Evolutionary conservation across 2,329 filamentous ascomycete genomes (phyloP), one percentile per base, ranked within the genome.

Genomic region (Colletotrichum salicis): DNA sequence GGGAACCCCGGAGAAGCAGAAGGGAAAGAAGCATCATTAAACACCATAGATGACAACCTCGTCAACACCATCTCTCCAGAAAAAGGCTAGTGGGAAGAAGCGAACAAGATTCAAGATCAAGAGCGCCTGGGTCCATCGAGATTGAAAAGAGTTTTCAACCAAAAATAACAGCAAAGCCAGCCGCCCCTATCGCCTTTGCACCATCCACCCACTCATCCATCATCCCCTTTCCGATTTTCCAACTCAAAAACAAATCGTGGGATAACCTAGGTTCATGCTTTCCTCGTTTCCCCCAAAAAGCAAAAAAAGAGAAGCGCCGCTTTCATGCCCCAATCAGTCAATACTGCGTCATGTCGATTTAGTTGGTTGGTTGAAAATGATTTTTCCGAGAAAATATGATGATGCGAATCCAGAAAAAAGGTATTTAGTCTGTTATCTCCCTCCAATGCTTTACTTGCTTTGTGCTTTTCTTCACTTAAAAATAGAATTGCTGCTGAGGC

Each of bases 401-500:
- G 37, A 29, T 24, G 15, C 15, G 13, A 15, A 41, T 22, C 33
- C 5, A 24, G 5, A 35, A 13, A 10, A 15, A 22, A 22, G n/a
- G 31, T 31, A 31, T 29, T 37, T 55, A 2, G n/a, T 5, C 24
- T 12, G 15, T 63, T 29, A 2, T 29, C 1, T 27, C 10, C 15
- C 3, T 12, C 24, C 31, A 10, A 12, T 27, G 22, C n/a, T 54
- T 35, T 13, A n/a, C 29, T 11, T 35, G 1, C 12, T 22, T 59
- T 59, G 56, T 10, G 19, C 22, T 11, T 41, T 59, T 31, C 27
- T 37, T 29, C 19, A 33, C 8, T 69, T 63, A 90, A 74, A 89
- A 90, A 76, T 90, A 90, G 74, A 87, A 90, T 67, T 86, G 84
- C 73, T 88, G 87, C 73, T 86, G 85, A 19, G 87, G 85, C 74